phyloP scores from a whole-genome alignment of 495 filamentous ascomycete species.

The Xylaria scruposa region DNA sequence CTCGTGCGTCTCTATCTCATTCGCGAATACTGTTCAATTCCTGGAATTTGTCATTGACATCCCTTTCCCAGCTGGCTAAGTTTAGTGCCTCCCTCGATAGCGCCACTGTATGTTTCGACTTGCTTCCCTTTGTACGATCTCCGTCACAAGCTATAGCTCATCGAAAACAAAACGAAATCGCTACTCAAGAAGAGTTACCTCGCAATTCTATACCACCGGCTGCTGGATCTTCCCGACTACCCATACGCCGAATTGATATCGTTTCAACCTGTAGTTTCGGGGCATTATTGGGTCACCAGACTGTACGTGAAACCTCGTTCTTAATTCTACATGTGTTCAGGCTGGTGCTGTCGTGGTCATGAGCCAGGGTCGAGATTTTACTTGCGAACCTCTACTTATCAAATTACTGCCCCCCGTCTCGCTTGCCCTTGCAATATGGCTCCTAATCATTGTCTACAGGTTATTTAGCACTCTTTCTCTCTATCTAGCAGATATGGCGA shows the following conservation, averaged over 20 bases:
- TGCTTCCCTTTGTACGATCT: not conserved
- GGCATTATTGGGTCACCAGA: not conserved
- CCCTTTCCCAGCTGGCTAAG: not conserved
- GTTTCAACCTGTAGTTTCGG: not conserved
- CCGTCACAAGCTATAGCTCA: not conserved
- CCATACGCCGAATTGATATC: not conserved
- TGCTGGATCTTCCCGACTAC: not conserved
- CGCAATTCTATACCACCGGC: not conserved
- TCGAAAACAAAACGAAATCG: not conserved
- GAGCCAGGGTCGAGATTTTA: not conserved
- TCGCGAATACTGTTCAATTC: not conserved
- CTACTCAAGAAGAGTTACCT: not conserved
- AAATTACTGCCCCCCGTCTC: not conserved
- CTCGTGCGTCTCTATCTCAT: conserved; percentile 25
- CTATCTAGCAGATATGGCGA: conserved; percentile 68
- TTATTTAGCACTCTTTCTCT: conserved; percentile 13
- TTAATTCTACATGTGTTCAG: not conserved
- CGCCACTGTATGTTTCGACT: not conserved
- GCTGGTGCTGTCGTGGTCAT: not conserved
- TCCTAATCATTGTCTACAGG: conserved; percentile 16
- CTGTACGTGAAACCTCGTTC: not conserved
- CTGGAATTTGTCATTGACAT: not conserved
- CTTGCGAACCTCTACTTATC: not conserved
- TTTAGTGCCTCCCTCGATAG: not conserved
- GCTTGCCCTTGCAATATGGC: conserved; percentile 12